Conservation (phyloP, 176 grass and related monocot genomes). For the Carex littledalei region DNA sequence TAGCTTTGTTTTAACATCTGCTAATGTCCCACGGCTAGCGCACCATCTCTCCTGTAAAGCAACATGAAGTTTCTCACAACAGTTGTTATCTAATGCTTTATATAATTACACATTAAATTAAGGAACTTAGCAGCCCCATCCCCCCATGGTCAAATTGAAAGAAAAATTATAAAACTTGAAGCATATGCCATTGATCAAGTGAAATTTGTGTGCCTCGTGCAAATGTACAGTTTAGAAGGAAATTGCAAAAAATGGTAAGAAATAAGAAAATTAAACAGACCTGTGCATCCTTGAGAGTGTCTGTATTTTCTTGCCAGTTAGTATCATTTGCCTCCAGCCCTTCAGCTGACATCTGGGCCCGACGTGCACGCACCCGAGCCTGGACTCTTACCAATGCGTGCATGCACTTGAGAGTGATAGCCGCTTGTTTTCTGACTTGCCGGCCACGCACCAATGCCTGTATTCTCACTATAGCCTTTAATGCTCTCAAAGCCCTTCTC, state of each 20-base stretch:
- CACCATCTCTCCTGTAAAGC: constrained; percentile 66
- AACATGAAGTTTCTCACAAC: background rate
- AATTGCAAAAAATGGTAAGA: too few relatives aligned
- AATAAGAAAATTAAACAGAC: background rate
- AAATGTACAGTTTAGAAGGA: background rate
- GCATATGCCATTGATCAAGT: background rate
- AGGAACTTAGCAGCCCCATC: background rate
- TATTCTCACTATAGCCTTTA: constrained; percentile 82
- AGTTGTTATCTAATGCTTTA: background rate
- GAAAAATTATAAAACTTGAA: background rate
- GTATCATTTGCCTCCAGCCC: constrained; percentile 23
- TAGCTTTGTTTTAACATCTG: constrained; percentile 55
- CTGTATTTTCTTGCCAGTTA: constrained; percentile 9
- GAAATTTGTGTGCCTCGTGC: background rate
- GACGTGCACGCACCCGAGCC: constrained; percentile 62
- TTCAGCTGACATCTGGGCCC: constrained; percentile 38
- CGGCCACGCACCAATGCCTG: constrained; percentile 79
- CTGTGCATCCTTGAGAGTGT: constrained; percentile 24
- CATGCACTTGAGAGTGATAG: constrained; percentile 84
- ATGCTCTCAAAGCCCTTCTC: constrained; percentile 71
- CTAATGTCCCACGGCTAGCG: constrained; percentile 43
- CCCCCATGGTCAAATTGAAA: background rate
- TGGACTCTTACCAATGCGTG: constrained; percentile 71
- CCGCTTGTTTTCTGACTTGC: constrained; percentile 66
- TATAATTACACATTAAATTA: background rate